Conservation (phyloP, 805 yeast genomes). For the Millerozyma miso region DNA sequence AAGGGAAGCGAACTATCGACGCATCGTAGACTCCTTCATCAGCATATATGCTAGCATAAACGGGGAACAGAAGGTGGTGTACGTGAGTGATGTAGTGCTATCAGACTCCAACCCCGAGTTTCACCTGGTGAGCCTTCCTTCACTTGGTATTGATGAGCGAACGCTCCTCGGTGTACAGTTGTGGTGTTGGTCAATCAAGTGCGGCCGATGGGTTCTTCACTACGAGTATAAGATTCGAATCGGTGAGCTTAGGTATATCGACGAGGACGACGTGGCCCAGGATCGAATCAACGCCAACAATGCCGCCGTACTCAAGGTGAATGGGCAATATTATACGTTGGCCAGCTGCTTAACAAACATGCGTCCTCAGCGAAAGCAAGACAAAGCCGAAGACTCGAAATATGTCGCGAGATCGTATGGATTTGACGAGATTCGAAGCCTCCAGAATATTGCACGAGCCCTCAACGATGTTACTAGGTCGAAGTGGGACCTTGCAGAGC, state of each 20-base stretch:
- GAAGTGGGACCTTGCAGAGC: slow-evolving; percentile 18
- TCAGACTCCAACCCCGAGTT: slow-evolving; percentile 23
- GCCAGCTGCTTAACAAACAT: slow-evolving; percentile 6
- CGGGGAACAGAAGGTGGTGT: slow-evolving; percentile 15
- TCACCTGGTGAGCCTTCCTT: slow-evolving; percentile 23
- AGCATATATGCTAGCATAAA: slow-evolving; percentile 17
- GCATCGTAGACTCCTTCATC: slow-evolving; percentile 22
- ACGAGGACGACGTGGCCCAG: not conserved
- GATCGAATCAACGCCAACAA: slow-evolving; percentile 8
- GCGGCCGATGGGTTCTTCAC: slow-evolving; percentile 18
- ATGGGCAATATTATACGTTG: slow-evolving; percentile 17
- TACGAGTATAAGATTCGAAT: slow-evolving; percentile 10
- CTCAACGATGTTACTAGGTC: slow-evolving; percentile 24
- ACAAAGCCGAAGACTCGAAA: not conserved
- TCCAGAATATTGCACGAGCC: slow-evolving; percentile 21
- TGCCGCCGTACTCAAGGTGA: slow-evolving; percentile 17
- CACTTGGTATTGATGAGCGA: slow-evolving; percentile 6
- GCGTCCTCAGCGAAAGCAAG: not conserved
- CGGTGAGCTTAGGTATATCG: not conserved
- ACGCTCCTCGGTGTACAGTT: slow-evolving; percentile 14
- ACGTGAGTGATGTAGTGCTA: slow-evolving; percentile 28
- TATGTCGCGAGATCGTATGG: slow-evolving; percentile 16
- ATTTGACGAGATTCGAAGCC: slow-evolving; percentile 26
- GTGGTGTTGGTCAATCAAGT: slow-evolving; percentile 13
- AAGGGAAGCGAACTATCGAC: slow-evolving; percentile 10